Percentiles rank a stretch among this genome's conserved stretches.
phyloP scores from a whole-genome alignment of 257 asterid species.

The Echites panduratus region DNA sequence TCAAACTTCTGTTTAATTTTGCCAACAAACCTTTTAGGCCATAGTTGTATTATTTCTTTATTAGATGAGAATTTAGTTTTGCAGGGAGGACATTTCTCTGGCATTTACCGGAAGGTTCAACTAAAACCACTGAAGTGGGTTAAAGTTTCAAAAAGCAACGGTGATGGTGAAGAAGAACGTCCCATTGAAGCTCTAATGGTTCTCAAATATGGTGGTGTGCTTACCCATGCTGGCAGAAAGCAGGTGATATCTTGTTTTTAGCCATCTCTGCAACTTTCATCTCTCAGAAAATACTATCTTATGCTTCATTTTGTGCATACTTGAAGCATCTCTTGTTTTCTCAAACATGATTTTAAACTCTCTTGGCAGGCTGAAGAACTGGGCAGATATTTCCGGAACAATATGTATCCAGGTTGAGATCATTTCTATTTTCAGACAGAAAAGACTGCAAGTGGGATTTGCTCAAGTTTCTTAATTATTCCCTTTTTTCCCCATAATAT shows the following conservation, averaged over 20 bases:
- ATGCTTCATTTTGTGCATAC: background rate
- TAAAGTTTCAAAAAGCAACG: conserved; percentile 62
- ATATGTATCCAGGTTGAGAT: conserved; percentile 87
- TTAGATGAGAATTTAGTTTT: conserved; percentile 16
- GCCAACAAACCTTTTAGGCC: background rate
- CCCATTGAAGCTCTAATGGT: conserved; percentile 96
- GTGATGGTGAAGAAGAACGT: conserved; percentile 90
- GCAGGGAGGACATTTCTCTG: conserved; percentile 99
- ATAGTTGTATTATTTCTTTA: background rate
- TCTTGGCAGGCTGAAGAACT: conserved; percentile 91
- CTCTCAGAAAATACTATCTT: background rate
- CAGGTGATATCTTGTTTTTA: conserved; percentile 44
- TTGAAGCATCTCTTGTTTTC: conserved; percentile 3
- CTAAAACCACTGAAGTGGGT: conserved; percentile 91
- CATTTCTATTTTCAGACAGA: background rate
- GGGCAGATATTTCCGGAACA: conserved; percentile 88
- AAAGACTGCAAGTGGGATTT: background rate
- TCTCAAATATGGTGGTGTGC: conserved; percentile 98
- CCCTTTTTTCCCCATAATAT: background rate
- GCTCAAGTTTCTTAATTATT: background rate
- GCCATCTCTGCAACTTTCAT: background rate
- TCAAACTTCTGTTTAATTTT: background rate
- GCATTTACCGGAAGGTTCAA: conserved; percentile 93
- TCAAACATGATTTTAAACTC: conserved; percentile 16
- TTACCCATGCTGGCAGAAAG: conserved; percentile 96